Conservation (phyloP, 1,139 yeast genomes). For the Saccharomyces hybrid region DNA sequence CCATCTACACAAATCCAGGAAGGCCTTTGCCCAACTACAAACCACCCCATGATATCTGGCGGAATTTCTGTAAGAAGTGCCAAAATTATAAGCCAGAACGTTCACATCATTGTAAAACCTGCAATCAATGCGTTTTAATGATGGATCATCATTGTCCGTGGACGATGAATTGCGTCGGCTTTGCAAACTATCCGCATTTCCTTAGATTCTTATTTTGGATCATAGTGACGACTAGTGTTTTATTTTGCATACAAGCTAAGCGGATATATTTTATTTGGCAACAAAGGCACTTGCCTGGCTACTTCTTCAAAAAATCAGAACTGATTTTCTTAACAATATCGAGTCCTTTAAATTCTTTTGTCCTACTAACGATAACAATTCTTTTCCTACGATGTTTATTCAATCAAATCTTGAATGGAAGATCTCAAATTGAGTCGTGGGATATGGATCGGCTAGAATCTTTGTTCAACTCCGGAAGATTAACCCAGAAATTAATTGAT, state of each 20-base stretch:
- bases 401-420: slow-evolving; percentile 55
- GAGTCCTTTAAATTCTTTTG: slow-evolving; percentile 50
- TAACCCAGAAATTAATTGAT: slow-evolving; percentile 22
- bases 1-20: slow-evolving; percentile 55
- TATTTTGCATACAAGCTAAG: slow-evolving; percentile 37
- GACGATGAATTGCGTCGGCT: slow-evolving; percentile 82
- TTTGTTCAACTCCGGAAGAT: slow-evolving; percentile 16
- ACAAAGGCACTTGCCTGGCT: slow-evolving; percentile 50
- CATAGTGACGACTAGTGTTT: slow-evolving; percentile 45
- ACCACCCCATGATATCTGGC: slow-evolving; percentile 40
- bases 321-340: slow-evolving; percentile 50
- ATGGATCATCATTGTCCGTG: slow-evolving; percentile 92
- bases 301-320: slow-evolving; percentile 47
- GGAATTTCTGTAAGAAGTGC: slow-evolving; percentile 61
- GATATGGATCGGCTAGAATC: slow-evolving; percentile 74
- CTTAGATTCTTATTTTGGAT: slow-evolving; percentile 71
- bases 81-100: slow-evolving; percentile 62
- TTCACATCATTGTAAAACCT: slow-evolving; percentile 68
- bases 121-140: slow-evolving; percentile 53
- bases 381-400: slow-evolving; percentile 55
- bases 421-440: slow-evolving; percentile 90
- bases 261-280: slow-evolving; percentile 43
- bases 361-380: slow-evolving; percentile 48
- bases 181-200: slow-evolving; percentile 73
- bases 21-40: slow-evolving; percentile 40